Conservation (phyloP, 345 rosid genomes). For the Clarkia xantiana region DNA sequence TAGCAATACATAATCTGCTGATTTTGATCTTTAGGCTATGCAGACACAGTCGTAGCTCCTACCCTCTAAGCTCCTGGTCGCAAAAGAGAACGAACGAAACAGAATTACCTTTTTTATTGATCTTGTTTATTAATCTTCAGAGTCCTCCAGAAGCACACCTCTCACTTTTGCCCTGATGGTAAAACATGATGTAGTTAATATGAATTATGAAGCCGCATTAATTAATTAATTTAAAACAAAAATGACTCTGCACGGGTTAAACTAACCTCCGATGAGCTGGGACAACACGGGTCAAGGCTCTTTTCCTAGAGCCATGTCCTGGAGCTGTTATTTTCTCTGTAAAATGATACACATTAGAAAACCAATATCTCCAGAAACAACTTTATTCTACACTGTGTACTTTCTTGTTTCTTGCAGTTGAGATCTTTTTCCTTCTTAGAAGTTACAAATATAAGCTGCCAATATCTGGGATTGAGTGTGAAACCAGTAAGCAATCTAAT, state of each 20-base stretch:
- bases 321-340: not conserved
- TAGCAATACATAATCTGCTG: too few species aligned
- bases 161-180: slow-evolving; percentile 52
- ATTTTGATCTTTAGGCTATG: too few species aligned
- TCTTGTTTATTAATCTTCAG: slow-evolving; percentile 27
- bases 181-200: not conserved
- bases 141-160: slow-evolving; percentile 50
- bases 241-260: not conserved
- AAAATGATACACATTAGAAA: too few species aligned
- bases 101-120: slow-evolving; percentile 8
- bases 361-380: too few species aligned
- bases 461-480: too few species aligned
- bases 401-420: too few species aligned
- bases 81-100: not conserved
- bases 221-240: not conserved
- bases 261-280: slow-evolving; percentile 47
- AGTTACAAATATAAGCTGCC: too few species aligned
- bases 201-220: not conserved
- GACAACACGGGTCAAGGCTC: slow-evolving; percentile 35
- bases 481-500: too few species aligned
- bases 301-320: slow-evolving; percentile 8
- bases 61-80: not conserved
- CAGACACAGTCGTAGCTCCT: too few species aligned
- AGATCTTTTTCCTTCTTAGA: too few species aligned
- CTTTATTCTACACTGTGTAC: too few species aligned